Conservation (phyloP, 2,329 filamentous ascomycete species). For the Penicillium sclerotigenum region DNA sequence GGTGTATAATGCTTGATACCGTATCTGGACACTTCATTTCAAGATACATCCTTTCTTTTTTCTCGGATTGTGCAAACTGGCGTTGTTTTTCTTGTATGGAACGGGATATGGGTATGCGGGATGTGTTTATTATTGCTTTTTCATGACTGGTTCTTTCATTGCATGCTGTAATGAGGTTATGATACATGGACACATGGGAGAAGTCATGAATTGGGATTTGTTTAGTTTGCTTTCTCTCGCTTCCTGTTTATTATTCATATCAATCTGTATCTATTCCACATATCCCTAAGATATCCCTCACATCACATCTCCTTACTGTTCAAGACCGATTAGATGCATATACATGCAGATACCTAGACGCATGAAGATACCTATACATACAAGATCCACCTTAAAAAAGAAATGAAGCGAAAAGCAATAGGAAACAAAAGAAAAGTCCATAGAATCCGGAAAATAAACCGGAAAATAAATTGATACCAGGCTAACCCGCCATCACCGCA, state of each 20-base stretch:
- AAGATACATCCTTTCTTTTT: neutral
- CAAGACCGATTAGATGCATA: neutral
- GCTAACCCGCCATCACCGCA: neutral
- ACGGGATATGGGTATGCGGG: constrained; percentile 4
- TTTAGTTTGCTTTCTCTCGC: neutral
- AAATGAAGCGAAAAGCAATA: neutral
- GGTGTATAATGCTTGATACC: neutral
- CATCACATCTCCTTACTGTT: neutral
- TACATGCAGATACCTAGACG: neutral
- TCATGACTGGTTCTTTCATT: constrained; percentile 2
- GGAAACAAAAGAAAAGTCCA: neutral
- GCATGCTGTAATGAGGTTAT: constrained; percentile 24
- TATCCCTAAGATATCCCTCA: too few species aligned
- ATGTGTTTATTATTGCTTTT: constrained; percentile 1
- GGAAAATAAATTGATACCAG: neutral
- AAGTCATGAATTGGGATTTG: neutral
- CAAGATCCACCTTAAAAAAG: neutral
- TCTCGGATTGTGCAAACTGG: neutral
- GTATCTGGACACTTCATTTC: neutral
- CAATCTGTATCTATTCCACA: neutral
- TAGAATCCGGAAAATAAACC: neutral
- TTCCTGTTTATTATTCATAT: neutral
- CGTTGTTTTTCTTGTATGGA: neutral
- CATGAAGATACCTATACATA: too few species aligned
- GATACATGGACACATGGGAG: constrained; percentile 21